A percentile compares a stretch with the other conserved stretches of the same genome.
Evolutionary conservation across 495 filamentous ascomycete genomes (phyloP).

Genomic region (Chaetomium cochliodes): DNA sequence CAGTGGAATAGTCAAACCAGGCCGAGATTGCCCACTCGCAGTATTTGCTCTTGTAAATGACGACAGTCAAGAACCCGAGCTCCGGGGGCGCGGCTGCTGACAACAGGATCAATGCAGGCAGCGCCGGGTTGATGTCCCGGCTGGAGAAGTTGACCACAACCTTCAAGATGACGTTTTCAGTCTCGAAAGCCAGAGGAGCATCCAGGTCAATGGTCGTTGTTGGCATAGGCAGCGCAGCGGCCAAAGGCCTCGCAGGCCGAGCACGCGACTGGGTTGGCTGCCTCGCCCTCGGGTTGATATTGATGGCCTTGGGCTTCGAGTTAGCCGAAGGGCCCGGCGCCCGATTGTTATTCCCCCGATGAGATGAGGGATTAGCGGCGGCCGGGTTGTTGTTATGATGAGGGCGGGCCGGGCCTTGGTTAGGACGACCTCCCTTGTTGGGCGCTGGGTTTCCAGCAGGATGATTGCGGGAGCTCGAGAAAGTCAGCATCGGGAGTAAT

Average conservation of each 20-base stretch:
- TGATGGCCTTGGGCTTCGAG: background rate
- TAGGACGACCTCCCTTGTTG: background rate
- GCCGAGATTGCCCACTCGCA: constrained; percentile 15
- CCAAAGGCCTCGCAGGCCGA: background rate
- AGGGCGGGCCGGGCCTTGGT: background rate
- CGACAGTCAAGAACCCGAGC: constrained; percentile 14
- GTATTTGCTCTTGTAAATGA: background rate
- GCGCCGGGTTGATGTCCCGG: background rate
- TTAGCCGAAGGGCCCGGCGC: background rate
- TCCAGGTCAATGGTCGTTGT: background rate
- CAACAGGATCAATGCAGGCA: constrained; percentile 10
- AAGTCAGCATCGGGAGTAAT: background rate
- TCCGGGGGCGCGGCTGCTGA: background rate
- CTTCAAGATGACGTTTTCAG: background rate
- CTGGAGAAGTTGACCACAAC: background rate
- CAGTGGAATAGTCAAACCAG: constrained; percentile 11
- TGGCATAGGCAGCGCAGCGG: background rate
- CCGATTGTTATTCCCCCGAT: background rate
- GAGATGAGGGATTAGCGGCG: background rate
- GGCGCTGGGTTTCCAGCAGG: background rate
- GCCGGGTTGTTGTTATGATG: background rate
- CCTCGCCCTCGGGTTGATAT: background rate
- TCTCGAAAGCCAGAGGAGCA: background rate
- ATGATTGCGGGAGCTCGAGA: background rate
- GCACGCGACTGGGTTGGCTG: background rate